Conservation (phyloP, 164 flowering plant species). For the Taxillus chinensis region DNA sequence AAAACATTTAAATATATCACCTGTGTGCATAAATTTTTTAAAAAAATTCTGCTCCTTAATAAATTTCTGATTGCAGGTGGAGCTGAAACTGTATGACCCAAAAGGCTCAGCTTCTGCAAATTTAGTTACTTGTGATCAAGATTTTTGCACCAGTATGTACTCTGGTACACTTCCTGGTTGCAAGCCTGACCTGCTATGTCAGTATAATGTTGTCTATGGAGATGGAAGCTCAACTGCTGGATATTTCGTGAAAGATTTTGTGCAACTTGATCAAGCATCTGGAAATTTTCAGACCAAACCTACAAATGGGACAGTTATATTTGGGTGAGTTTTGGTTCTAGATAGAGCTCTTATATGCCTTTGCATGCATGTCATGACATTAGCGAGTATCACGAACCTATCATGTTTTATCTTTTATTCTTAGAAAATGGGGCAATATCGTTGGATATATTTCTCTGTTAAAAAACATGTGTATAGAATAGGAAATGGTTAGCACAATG, state of each 20-base stretch:
- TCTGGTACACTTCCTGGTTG: conserved; percentile 33
- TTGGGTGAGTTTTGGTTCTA: conserved; percentile 55
- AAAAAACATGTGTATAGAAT: no score
- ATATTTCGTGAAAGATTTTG: conserved; percentile 59
- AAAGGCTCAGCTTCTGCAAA: conserved; percentile 22
- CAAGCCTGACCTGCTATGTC: conserved; percentile 31
- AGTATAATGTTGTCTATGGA: conserved; percentile 65
- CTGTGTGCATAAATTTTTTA: background rate
- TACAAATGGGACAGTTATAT: conserved; percentile 48
- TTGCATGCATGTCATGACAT: no score
- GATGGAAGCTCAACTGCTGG: conserved; percentile 93
- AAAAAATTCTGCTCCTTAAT: background rate
- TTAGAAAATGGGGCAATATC: no score
- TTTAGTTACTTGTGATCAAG: conserved; percentile 35
- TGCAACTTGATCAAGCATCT: conserved; percentile 37
- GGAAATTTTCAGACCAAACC: conserved; percentile 49
- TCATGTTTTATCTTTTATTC: no score
- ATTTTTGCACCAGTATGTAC: conserved; percentile 29
- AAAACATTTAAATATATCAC: background rate
- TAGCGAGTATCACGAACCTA: no score
- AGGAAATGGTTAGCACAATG: no score
- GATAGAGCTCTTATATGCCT: background rate
- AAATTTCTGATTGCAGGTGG: conserved; percentile 20
- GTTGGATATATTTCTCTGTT: no score
- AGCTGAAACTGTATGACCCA: conserved; percentile 27